Percentiles rank a stretch among this genome's conserved stretches.
These are phyloP conservation scores for Rhinocladiella similis DNA, from an alignment of 2,329 filamentous ascomycete genomes.

Conservation along the genomic window DNA sequence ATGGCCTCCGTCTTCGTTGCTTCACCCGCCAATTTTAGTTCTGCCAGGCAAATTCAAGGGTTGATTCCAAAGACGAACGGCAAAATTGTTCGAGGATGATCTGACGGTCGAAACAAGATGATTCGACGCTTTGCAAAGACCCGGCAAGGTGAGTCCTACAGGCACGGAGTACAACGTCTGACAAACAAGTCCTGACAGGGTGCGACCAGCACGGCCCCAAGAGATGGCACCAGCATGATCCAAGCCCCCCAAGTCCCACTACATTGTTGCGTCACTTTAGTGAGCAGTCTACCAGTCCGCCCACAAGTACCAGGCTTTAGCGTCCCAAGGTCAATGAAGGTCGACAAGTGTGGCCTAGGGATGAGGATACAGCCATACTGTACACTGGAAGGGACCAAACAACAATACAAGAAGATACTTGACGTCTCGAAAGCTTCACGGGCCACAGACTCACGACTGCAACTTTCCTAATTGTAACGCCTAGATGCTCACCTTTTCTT, in stretches of 20 bases:
- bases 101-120: not conserved
- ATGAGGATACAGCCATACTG: too few relatives aligned
- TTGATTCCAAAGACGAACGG: not conserved
- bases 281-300: not conserved
- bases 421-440: not conserved
- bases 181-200: not conserved
- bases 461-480: too few relatives aligned
- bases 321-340: too few relatives aligned
- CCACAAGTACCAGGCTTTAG: not conserved
- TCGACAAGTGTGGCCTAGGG: too few relatives aligned
- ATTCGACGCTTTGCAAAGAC: constrained; percentile 3
- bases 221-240: constrained; percentile 5
- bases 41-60: not conserved
- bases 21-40: constrained; percentile 17
- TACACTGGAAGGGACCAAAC: too few relatives aligned
- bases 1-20: constrained; percentile 17
- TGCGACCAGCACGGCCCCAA: constrained; percentile 7
- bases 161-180: not conserved
- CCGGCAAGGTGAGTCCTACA: constrained; percentile 6
- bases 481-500: not conserved
- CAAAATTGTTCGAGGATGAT: not conserved
- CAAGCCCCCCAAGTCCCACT: constrained; percentile 13
- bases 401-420: not conserved
- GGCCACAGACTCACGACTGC: too few relatives aligned
- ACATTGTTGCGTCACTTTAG: constrained; percentile 20